phyloP scores from a whole-genome alignment of 805 yeast genomes.

The Lachancea fermentati region DNA sequence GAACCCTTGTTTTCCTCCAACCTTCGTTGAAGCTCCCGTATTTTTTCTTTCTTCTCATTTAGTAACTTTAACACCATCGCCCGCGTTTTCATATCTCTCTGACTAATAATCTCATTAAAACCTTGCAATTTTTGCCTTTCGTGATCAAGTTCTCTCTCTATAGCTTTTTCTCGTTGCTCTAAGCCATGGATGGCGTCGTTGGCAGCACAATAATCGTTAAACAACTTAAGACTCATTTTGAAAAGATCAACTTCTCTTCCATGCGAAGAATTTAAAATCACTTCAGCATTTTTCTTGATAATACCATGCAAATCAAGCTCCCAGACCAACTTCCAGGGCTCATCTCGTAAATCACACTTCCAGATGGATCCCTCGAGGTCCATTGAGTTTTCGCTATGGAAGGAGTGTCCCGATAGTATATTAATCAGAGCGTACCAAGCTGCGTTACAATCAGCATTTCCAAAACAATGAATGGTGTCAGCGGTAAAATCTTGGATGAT shows the following conservation, averaged over 20 bases:
- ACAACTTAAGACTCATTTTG: conserved; percentile 17
- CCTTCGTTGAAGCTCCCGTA: conserved; percentile 2
- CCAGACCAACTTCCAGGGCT: conserved; percentile 18
- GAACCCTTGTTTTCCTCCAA: conserved; percentile 3
- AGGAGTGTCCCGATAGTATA: conserved; percentile 16
- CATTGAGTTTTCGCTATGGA: conserved; percentile 8
- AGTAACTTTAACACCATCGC: conserved; percentile 18
- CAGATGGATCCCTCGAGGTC: conserved; percentile 6
- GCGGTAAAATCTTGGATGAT: conserved; percentile 1
- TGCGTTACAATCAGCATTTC: conserved; percentile 3
- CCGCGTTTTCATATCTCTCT: conserved; percentile 22
- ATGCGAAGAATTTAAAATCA: conserved; percentile 12
- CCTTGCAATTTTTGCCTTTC: conserved; percentile 8
- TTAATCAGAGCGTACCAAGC: conserved; percentile 25
- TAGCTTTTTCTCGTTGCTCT: background rate
- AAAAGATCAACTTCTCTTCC: conserved; percentile 25
- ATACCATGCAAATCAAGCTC: conserved; percentile 16
- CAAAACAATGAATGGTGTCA: conserved; percentile 12
- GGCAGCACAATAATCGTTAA: conserved; percentile 8
- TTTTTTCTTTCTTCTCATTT: conserved; percentile 24
- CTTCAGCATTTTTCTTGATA: conserved; percentile 20
- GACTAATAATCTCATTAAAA: conserved; percentile 14
- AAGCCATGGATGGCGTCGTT: conserved; percentile 10
- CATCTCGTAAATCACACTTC: conserved; percentile 13
- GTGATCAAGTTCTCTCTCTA: conserved; percentile 6